Evolutionary conservation across 2,329 filamentous ascomycete genomes (phyloP).

Genomic region (Diplodia sapinea): DNA sequence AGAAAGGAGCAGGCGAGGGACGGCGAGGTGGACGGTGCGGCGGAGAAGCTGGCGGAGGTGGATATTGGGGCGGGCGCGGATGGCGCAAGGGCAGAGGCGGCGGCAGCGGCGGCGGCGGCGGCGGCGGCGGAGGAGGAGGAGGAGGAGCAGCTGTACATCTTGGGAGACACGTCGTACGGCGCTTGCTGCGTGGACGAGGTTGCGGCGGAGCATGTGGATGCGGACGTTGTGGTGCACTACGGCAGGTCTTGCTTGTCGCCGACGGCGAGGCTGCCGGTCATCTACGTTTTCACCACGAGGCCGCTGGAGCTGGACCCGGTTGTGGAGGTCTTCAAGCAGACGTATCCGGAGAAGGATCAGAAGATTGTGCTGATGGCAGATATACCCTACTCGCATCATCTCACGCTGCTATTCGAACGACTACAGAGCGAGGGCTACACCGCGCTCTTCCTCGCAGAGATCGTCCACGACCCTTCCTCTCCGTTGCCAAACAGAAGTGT

Average conservation of each 20-base stretch:
- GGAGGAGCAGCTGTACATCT: slow-evolving; percentile 70
- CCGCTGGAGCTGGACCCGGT: slow-evolving; percentile 67
- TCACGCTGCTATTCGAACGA: slow-evolving; percentile 61
- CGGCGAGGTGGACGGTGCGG: slow-evolving; percentile 1
- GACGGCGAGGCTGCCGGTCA: slow-evolving; percentile 82
- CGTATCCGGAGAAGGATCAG: slow-evolving; percentile 68
- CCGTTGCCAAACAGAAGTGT: slow-evolving; percentile 83
- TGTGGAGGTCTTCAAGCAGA: slow-evolving; percentile 66
- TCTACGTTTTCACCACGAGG: slow-evolving; percentile 86
- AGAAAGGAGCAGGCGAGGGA: not conserved
- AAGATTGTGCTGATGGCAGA: slow-evolving; percentile 86
- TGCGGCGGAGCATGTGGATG: slow-evolving; percentile 89
- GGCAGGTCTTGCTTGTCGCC: slow-evolving; percentile 91
- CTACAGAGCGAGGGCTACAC: slow-evolving; percentile 71
- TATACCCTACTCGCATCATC: slow-evolving; percentile 80
- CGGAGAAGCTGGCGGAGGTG: slow-evolving; percentile 10
- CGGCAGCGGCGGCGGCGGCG: not conserved
- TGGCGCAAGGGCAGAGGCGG: not conserved
- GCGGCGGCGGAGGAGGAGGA: slow-evolving; percentile 29
- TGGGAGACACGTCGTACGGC: slow-evolving; percentile 96
- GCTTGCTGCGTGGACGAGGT: slow-evolving; percentile 97
- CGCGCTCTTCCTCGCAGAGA: slow-evolving; percentile 70
- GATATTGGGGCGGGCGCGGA: not conserved
- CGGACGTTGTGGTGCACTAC: slow-evolving; percentile 92
- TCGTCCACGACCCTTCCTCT: slow-evolving; percentile 79